Percentiles rank a stretch among this genome's conserved stretches.
Conservation (phyloP, 2,329 filamentous ascomycete genomes). For the Fusarium veterinarium region DNA sequence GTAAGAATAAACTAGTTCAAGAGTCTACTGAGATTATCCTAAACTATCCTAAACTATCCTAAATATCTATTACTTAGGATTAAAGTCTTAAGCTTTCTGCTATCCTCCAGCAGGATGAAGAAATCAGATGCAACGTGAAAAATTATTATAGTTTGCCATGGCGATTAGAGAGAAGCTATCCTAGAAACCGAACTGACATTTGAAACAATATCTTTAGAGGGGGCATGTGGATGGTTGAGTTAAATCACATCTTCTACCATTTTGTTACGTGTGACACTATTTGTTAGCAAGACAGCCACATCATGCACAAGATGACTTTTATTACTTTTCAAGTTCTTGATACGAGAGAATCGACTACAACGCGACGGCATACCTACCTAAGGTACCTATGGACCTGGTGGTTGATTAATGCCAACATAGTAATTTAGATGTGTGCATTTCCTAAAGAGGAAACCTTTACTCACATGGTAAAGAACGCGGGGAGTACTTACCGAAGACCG, state of each 20-base stretch:
- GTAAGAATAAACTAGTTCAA: background rate
- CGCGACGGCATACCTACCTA: background rate
- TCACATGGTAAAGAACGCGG: slow-evolving; percentile 17
- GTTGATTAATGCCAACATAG: background rate
- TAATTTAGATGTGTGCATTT: background rate
- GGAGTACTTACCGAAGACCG: slow-evolving; percentile 25
- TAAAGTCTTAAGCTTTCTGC: too few species aligned
- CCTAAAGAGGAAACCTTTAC: slow-evolving; percentile 12
- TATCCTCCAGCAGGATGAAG: too few species aligned
- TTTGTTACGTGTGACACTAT: too few species aligned
- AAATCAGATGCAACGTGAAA: too few species aligned
- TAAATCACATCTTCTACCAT: too few species aligned
- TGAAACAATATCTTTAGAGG: too few species aligned
- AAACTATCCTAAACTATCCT: background rate
- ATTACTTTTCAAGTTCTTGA: background rate
- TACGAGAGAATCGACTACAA: background rate
- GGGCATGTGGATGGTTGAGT: too few species aligned
- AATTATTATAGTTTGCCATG: too few species aligned
- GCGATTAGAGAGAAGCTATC: too few species aligned
- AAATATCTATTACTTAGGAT: background rate
- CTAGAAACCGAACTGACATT: too few species aligned
- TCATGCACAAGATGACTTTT: background rate
- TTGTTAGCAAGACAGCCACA: too few species aligned
- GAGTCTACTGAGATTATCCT: background rate
- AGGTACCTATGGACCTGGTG: background rate